Percentiles rank a stretch among this genome's conserved stretches.
phyloP scores from a whole-genome alignment of 108 stramenopile species.

The Skeletonema grethae region DNA sequence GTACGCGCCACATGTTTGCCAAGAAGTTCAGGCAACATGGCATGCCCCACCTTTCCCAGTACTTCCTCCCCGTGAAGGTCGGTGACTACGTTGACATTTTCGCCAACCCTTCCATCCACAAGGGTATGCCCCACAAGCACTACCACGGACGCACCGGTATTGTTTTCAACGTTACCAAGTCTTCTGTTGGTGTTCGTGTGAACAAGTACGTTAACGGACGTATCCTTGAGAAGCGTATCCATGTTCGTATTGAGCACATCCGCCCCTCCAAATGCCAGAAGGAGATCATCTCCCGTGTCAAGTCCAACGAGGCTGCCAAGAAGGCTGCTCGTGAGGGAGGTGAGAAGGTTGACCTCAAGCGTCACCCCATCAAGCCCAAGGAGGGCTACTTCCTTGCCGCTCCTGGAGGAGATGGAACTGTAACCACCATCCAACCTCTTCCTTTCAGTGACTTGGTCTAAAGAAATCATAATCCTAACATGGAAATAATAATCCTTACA shows the following conservation, averaged over 20 bases:
- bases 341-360: slow-evolving; percentile 89
- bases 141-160: slow-evolving; percentile 99
- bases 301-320: slow-evolving; percentile 84
- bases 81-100: slow-evolving; percentile 99
- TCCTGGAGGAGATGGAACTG: slow-evolving; percentile 65
- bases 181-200: slow-evolving; percentile 95
- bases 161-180: slow-evolving; percentile 98
- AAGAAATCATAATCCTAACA: slow-evolving; percentile 26
- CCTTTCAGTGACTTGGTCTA: slow-evolving; percentile 93
- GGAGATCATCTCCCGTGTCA: slow-evolving; percentile 85
- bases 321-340: slow-evolving; percentile 83
- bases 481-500: slow-evolving; percentile 6
- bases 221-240: slow-evolving; percentile 98
- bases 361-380: slow-evolving; percentile 94
- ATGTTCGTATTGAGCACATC: slow-evolving; percentile 99
- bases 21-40: slow-evolving; percentile 96
- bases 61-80: slow-evolving; percentile 89
- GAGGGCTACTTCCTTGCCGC: slow-evolving; percentile 89
- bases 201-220: slow-evolving; percentile 98
- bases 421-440: slow-evolving; percentile 92
- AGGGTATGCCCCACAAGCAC: slow-evolving; percentile 99
- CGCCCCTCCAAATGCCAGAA: slow-evolving; percentile 94
- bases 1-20: slow-evolving; percentile 99
- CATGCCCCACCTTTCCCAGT: slow-evolving; percentile 88
- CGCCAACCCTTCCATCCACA: slow-evolving; percentile 96